phyloP scores from a whole-genome alignment of 1,284 basidiomycete genomes.

The Austropuccinia psidii region DNA sequence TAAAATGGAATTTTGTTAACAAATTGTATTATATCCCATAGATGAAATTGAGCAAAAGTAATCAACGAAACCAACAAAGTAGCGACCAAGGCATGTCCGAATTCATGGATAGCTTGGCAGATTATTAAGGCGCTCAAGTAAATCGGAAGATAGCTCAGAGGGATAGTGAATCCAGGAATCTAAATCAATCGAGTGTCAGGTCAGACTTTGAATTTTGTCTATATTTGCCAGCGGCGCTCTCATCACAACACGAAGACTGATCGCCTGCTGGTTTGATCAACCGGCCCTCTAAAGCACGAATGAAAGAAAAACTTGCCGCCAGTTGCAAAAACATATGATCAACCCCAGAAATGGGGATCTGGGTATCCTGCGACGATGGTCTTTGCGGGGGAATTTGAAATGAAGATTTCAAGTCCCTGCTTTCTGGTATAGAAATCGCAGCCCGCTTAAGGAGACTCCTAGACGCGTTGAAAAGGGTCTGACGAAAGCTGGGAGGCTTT shows the following conservation, averaged over 20 bases:
- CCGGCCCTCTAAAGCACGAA: not conserved
- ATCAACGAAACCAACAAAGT: slow-evolving; percentile 8
- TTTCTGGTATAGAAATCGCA: not conserved
- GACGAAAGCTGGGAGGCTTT: not conserved
- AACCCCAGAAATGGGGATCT: not conserved
- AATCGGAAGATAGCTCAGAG: slow-evolving; percentile 7
- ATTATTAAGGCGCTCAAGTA: slow-evolving; percentile 15
- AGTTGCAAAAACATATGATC: not conserved
- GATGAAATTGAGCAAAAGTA: not conserved
- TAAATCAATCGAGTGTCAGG: not conserved
- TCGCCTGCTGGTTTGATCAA: too few relatives aligned
- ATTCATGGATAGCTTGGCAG: slow-evolving; percentile 22
- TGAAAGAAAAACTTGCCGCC: slow-evolving; percentile 18
- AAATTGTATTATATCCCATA: not conserved
- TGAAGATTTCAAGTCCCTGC: not conserved
- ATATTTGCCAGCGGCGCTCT: too few relatives aligned
- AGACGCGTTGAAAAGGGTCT: not conserved
- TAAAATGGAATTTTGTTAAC: not conserved
- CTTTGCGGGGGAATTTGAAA: not conserved
- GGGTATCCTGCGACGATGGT: not conserved
- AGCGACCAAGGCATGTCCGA: slow-evolving; percentile 27
- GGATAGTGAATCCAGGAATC: slow-evolving; percentile 32
- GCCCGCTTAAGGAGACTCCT: not conserved
- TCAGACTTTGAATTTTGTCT: too few relatives aligned
- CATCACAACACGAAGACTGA: too few relatives aligned